Evolutionary conservation across 2,329 filamentous ascomycete species (phyloP).

Genomic region (Tolypocladium inflatum): DNA sequence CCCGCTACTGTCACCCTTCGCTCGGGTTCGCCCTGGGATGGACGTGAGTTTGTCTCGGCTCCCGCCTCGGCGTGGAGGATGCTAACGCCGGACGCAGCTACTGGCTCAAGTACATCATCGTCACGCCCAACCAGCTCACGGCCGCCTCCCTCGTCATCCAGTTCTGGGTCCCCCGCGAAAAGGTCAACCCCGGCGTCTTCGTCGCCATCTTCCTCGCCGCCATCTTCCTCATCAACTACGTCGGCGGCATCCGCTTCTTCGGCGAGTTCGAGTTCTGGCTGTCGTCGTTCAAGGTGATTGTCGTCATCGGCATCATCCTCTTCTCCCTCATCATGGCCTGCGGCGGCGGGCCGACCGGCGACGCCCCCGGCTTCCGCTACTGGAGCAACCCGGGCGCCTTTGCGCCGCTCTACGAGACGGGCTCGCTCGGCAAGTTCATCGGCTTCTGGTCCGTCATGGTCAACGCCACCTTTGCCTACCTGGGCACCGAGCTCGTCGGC

Average conservation of each 20-base stretch:
- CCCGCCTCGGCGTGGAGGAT: too few species aligned
- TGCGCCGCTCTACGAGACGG: slow-evolving; percentile 16
- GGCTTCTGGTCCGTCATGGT: slow-evolving; percentile 64
- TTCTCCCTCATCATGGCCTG: slow-evolving; percentile 53
- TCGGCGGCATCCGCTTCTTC: slow-evolving; percentile 53
- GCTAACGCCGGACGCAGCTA: slow-evolving; percentile 23
- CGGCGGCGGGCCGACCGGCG: slow-evolving; percentile 54
- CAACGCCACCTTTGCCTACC: slow-evolving; percentile 69
- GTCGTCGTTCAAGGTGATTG: slow-evolving; percentile 57
- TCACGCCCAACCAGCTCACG: slow-evolving; percentile 77
- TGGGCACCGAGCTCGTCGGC: slow-evolving; percentile 68
- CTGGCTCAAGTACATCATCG: slow-evolving; percentile 76
- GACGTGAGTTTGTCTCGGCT: slow-evolving; percentile 36
- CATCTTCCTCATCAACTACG: slow-evolving; percentile 58
- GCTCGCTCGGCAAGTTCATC: slow-evolving; percentile 40
- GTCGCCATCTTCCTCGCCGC: slow-evolving; percentile 60
- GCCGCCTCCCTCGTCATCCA: slow-evolving; percentile 71
- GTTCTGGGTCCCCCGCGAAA: slow-evolving; percentile 59
- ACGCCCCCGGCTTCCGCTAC: slow-evolving; percentile 56
- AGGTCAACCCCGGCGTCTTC: slow-evolving; percentile 69
- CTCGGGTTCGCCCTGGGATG: slow-evolving; percentile 72
- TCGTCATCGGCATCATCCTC: slow-evolving; percentile 57
- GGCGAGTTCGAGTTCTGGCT: slow-evolving; percentile 57
- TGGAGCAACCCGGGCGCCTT: slow-evolving; percentile 50
- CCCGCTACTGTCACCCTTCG: slow-evolving; percentile 70